phyloP scores from a whole-genome alignment of 768 basidiomycete species.

The Tylopilus balloui region DNA sequence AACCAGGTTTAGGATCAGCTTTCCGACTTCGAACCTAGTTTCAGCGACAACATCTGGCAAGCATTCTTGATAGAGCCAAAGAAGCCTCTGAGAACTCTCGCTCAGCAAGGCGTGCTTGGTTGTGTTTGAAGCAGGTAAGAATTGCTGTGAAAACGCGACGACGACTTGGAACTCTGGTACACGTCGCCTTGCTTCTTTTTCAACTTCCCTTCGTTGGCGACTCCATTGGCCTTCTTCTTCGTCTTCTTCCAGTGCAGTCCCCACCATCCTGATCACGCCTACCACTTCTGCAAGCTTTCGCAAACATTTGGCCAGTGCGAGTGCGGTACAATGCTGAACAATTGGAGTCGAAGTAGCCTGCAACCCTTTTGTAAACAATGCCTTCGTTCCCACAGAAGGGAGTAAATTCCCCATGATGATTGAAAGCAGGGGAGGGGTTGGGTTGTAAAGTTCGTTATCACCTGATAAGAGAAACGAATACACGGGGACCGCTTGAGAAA shows the following conservation, averaged over 20 bases:
- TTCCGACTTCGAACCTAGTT: conserved; percentile 82
- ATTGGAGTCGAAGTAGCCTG: conserved; percentile 58
- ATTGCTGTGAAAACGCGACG: conserved; percentile 72
- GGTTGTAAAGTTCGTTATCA: conserved; percentile 48
- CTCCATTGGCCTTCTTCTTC: conserved; percentile 69
- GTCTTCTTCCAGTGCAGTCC: conserved; percentile 53
- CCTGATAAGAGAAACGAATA: conserved; percentile 54
- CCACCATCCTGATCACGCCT: conserved; percentile 44
- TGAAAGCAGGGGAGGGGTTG: conserved; percentile 69
- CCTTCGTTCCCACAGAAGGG: conserved; percentile 67
- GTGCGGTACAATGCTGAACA: conserved; percentile 82
- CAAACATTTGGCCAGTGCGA: conserved; percentile 72
- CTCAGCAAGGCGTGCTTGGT: conserved; percentile 59
- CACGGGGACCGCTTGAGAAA: conserved; percentile 70
- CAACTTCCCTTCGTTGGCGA: conserved; percentile 61
- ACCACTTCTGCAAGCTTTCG: conserved; percentile 62
- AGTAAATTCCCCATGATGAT: conserved; percentile 74
- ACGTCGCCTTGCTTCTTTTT: conserved; percentile 66
- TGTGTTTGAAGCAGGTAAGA: conserved; percentile 26
- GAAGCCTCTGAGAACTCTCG: conserved; percentile 74
- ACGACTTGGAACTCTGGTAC: conserved; percentile 87
- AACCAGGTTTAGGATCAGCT: conserved; percentile 54
- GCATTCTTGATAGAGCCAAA: conserved; percentile 82
- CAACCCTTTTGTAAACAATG: conserved; percentile 77
- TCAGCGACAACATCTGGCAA: conserved; percentile 73